Evolutionary conservation across 768 basidiomycete species (phyloP), one percentile per base, ranked within the genome.

Genomic region (Boletellus ananiceps): DNA sequence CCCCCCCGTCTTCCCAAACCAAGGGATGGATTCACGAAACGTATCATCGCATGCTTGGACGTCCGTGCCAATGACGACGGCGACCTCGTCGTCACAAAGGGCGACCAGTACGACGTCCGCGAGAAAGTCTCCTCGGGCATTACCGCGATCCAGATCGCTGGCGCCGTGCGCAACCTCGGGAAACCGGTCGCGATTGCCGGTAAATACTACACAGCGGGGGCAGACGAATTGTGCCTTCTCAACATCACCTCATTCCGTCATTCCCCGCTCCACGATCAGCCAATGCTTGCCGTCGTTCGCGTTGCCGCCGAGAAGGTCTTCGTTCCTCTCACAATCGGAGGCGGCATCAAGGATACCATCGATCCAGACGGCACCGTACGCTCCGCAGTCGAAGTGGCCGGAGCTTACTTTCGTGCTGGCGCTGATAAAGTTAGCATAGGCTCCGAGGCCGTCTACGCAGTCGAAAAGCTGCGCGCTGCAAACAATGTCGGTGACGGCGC

Each of bases 191-290:
- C 89, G 25, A 83, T 98, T 51, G 87, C 94, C 2, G 80, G 78
- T 41, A 82, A 81, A 56, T 98, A 99, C 72, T 98, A 86, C 70
- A 66, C 72, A 11, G 81, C 83, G 29, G 93, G 93, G 29, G 95
- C 95, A 40, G 96, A 99, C 69, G 96, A 99, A 70, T 76, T 99
- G 32, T 96, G 93, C 66, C 83, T 99, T 55, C 86, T 99, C 65
- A 99, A 99, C 71, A 99, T 99, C 76, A 99, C 96, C 14, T 96
- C 95, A 54, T 99, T 99, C 82, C 89, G 96, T 53, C 86, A 89
- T 61, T 97, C 93, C 13, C 94, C 96, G 1, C 77, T 99, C 32
- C 84, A 77, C 38, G 96, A 98, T 69, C 96, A 99, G 70, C 96
- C 96, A 0, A 98, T 99, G 96, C 81, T 99, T 47, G 89, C 91